These are phyloP conservation scores for Erodium moschatum DNA, from an alignment of 441 rosid genomes.

Conservation along the genomic window DNA sequence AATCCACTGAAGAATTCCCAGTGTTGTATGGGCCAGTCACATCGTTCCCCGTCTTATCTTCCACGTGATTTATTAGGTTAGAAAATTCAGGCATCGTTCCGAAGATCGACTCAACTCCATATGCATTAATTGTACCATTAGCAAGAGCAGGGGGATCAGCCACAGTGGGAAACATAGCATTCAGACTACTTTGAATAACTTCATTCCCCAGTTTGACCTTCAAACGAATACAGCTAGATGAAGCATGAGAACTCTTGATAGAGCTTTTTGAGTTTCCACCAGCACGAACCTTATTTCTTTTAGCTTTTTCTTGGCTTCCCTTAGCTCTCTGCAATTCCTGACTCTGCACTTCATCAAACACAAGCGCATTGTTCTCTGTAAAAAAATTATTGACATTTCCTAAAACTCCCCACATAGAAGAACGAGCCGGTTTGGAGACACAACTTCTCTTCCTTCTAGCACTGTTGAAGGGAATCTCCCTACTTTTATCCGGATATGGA, in stretches of 20 bases:
- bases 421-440: slow-evolving; percentile 50
- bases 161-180: slow-evolving; percentile 33
- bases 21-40: slow-evolving; percentile 16
- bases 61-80: slow-evolving; percentile 21
- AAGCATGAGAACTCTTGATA: slow-evolving; percentile 29
- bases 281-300: slow-evolving; percentile 25
- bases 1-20: slow-evolving; percentile 7
- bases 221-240: slow-evolving; percentile 50
- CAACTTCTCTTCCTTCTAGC: slow-evolving; percentile 65
- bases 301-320: slow-evolving; percentile 30
- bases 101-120: slow-evolving; percentile 18
- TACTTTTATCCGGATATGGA: slow-evolving; percentile 27
- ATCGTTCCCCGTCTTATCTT: slow-evolving; percentile 31
- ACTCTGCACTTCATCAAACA: slow-evolving; percentile 29
- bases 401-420: slow-evolving; percentile 58
- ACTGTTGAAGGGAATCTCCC: slow-evolving; percentile 34
- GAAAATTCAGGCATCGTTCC: slow-evolving; percentile 33
- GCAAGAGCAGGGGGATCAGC: slow-evolving; percentile 31
- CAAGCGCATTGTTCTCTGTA: slow-evolving; percentile 31
- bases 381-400: slow-evolving; percentile 43
- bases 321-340: slow-evolving; percentile 31
- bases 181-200: slow-evolving; percentile 33
- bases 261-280: slow-evolving; percentile 31
- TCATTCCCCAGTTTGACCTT: slow-evolving; percentile 72
- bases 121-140: slow-evolving; percentile 20